Evolutionary conservation across 1,284 basidiomycete species (phyloP).

Genomic region (Inonotus hispidus): DNA sequence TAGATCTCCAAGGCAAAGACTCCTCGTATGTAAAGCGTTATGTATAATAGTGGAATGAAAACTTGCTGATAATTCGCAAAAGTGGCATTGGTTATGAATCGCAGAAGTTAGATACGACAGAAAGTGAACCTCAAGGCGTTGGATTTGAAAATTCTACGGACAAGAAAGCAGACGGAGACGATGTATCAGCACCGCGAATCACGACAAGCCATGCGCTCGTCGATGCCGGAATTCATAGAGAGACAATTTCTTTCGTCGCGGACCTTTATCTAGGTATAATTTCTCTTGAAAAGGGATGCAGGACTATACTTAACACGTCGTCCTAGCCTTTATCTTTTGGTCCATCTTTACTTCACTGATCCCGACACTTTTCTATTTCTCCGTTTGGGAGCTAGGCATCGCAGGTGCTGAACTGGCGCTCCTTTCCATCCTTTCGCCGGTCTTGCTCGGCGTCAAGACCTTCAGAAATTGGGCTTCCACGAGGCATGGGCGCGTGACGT

Average conservation of each 20-base stretch:
- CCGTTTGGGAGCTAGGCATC: conserved; percentile 81
- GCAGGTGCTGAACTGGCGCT: conserved; percentile 75
- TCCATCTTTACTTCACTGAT: conserved; percentile 80
- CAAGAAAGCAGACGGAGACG: background rate
- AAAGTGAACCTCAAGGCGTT: background rate
- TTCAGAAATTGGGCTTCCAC: conserved; percentile 43
- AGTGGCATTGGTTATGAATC: background rate
- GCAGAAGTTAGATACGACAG: background rate
- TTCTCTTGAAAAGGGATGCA: background rate
- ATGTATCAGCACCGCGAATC: background rate
- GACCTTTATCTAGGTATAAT: conserved; percentile 44
- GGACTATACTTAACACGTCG: background rate
- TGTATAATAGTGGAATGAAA: background rate
- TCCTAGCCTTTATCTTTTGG: conserved; percentile 80
- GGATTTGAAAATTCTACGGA: background rate
- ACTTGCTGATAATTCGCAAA: background rate
- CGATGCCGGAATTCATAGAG: conserved; percentile 18
- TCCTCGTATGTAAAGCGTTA: background rate
- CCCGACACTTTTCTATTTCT: conserved; percentile 88
- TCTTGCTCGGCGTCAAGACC: conserved; percentile 45
- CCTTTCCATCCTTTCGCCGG: conserved; percentile 62
- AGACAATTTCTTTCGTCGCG: conserved; percentile 36
- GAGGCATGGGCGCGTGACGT: conserved; percentile 40
- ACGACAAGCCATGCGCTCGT: background rate
- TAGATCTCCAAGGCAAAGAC: background rate